Evolutionary conservation across 108 stramenopile species (phyloP).

Genomic region (Cyclotella choctawhatcheeana): DNA sequence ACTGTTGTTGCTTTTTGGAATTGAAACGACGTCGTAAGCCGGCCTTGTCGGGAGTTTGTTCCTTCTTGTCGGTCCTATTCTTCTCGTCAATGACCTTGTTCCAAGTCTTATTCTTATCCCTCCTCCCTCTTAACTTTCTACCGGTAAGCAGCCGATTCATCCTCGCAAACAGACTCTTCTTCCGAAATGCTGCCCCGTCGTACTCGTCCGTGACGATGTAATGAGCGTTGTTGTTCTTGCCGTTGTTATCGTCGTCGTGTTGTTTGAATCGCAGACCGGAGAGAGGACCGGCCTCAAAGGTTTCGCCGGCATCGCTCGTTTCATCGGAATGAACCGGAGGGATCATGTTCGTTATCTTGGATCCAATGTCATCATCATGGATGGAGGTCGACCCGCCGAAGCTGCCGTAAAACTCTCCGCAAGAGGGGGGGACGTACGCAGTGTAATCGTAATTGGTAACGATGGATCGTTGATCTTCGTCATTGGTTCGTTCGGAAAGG

Average conservation of each 20-base stretch:
- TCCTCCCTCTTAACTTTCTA: background rate
- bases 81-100: background rate
- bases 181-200: background rate
- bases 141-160: background rate
- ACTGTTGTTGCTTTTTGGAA: background rate
- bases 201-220: background rate
- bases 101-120: background rate
- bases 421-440: background rate
- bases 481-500: background rate
- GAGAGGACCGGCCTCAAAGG: background rate
- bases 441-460: constrained; percentile 7
- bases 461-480: background rate
- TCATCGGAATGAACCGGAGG: background rate
- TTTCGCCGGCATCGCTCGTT: background rate
- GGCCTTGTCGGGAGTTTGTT: background rate
- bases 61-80: background rate
- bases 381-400: background rate
- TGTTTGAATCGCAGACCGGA: too few relatives aligned
- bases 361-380: background rate
- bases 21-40: background rate
- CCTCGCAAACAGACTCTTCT: background rate
- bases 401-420: constrained; percentile 2
- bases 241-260: background rate
- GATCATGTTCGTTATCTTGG: background rate
- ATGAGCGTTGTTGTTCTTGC: background rate